A percentile compares a stretch with the other conserved stretches of the same genome.
These are phyloP conservation scores for Paraphaeosphaeria sporulosa DNA, from an alignment of 2,329 filamentous ascomycete genomes.

Conservation along the genomic window DNA sequence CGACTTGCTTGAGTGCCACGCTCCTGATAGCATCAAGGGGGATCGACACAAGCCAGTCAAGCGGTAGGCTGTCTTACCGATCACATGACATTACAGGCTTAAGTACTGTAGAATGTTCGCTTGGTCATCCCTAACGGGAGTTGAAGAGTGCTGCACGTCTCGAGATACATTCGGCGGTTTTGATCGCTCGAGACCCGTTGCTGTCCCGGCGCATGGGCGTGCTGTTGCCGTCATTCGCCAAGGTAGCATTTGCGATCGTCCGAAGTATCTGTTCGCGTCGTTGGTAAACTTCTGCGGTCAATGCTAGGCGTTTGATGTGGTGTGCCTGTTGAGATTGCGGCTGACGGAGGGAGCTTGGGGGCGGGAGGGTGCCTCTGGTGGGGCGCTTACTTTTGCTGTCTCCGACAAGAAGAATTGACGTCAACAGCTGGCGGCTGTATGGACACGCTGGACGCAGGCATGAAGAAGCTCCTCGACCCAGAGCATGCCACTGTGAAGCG, in stretches of 20 bases:
- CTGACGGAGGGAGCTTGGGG: not conserved
- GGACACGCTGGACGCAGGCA: not conserved
- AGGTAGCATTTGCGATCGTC: not conserved
- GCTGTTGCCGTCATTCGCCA: not conserved
- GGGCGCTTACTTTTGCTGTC: conserved; percentile 5
- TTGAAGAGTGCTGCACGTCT: not conserved
- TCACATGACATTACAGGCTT: no score
- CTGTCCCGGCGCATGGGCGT: not conserved
- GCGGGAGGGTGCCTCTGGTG: not conserved
- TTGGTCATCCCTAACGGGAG: not conserved
- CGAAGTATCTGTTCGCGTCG: not conserved
- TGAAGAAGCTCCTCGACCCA: not conserved
- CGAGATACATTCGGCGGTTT: not conserved
- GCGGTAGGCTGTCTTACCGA: no score
- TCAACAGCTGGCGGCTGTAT: not conserved
- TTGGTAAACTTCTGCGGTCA: not conserved
- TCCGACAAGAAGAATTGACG: not conserved
- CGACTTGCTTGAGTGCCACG: no score
- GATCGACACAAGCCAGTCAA: no score
- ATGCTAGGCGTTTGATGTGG: not conserved
- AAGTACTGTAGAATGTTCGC: not conserved
- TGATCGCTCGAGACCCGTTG: not conserved
- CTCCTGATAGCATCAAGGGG: no score
- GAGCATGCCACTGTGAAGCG: not conserved
- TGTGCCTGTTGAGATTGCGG: not conserved